phyloP scores from a whole-genome alignment of 2,329 filamentous ascomycete species.

The Pleomassaria siparia region DNA sequence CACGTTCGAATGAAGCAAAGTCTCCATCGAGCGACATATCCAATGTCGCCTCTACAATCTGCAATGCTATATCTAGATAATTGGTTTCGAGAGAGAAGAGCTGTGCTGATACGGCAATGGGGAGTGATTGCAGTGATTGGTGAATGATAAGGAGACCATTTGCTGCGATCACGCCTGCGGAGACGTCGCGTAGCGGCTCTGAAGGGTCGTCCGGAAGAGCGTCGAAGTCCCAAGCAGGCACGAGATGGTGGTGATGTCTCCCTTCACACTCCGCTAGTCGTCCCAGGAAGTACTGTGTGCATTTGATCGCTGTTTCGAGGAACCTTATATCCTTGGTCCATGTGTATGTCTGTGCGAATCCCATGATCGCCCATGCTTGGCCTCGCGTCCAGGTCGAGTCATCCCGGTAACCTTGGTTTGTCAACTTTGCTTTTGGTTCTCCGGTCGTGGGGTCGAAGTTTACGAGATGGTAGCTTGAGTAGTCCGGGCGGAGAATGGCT shows the following conservation, averaged over 20 bases:
- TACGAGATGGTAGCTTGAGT: constrained; percentile 48
- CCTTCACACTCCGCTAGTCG: constrained; percentile 40
- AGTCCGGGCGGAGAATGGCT: constrained; percentile 38
- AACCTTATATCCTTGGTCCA: constrained; percentile 51
- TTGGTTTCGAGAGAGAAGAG: constrained; percentile 7
- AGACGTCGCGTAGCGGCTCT: constrained; percentile 41
- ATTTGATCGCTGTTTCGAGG: constrained; percentile 47
- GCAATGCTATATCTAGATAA: constrained; percentile 22
- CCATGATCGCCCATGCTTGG: constrained; percentile 54
- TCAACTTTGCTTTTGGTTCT: constrained; percentile 48
- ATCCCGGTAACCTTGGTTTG: constrained; percentile 51
- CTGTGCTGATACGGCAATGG: not conserved
- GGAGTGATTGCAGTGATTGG: constrained; percentile 32
- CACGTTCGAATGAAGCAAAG: constrained; percentile 25
- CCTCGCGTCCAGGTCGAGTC: constrained; percentile 52
- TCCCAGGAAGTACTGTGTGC: constrained; percentile 51
- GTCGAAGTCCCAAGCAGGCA: constrained; percentile 57
- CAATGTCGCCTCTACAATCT: constrained; percentile 29
- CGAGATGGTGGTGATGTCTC: constrained; percentile 30
- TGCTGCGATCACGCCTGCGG: constrained; percentile 45
- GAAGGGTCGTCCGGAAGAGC: constrained; percentile 45
- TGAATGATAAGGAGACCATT: constrained; percentile 47
- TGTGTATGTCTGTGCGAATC: constrained; percentile 50
- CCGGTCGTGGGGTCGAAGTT: constrained; percentile 50
- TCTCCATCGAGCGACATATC: constrained; percentile 34